Conservation (phyloP, 306 rosid species). For the Psophocarpus tetragonolobus region DNA sequence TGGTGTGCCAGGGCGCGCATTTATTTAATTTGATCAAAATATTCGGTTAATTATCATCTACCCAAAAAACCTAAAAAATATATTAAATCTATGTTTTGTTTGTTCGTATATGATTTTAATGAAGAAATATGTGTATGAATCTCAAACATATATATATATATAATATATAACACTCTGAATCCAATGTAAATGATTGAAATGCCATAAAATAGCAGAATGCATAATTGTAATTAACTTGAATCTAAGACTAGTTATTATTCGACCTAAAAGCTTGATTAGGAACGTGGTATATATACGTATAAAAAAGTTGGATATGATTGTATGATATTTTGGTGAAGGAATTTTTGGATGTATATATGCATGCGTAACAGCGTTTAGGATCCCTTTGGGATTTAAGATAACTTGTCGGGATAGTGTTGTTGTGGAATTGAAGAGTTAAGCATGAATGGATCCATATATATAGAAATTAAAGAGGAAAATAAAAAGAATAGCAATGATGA, state of each 20-base stretch:
- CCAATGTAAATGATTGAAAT: not conserved
- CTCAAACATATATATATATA: no score
- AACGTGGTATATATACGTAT: not conserved
- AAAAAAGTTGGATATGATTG: conserved; percentile 20
- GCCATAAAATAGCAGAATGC: not conserved
- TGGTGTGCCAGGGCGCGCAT: not conserved
- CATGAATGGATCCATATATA: not conserved
- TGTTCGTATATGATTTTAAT: not conserved
- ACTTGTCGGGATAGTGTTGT: conserved; percentile 57
- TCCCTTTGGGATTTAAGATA: conserved; percentile 49
- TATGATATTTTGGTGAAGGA: not conserved
- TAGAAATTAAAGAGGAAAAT: not conserved
- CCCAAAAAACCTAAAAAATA: not conserved
- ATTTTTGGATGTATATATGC: conserved; percentile 20
- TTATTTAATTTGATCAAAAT: not conserved
- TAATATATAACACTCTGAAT: no score
- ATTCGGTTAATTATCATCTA: not conserved
- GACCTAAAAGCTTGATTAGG: conserved; percentile 2
- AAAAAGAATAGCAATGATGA: conserved; percentile 40
- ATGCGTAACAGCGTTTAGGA: conserved; percentile 12
- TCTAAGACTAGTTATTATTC: not conserved
- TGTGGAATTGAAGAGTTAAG: conserved; percentile 30
- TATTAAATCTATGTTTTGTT: not conserved
- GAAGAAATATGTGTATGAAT: no score
- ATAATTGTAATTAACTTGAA: not conserved